These are phyloP conservation scores for Helotiales sp. DNA, from an alignment of 2,329 filamentous ascomycete species.

Conservation along the genomic window DNA sequence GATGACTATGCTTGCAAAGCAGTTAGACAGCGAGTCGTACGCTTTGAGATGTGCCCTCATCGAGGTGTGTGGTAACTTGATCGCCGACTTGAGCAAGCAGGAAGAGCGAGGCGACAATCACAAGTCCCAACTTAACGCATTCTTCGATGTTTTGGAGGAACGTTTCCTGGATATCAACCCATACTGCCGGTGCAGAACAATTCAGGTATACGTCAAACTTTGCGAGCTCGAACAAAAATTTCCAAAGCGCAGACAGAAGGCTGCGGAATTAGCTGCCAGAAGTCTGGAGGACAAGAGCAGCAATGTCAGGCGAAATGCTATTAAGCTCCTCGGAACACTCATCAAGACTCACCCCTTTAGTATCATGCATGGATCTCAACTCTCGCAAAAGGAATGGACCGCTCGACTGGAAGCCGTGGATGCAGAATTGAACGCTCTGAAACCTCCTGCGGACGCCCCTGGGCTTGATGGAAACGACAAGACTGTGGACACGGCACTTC, in stretches of 20 bases:
- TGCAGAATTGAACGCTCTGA: constrained; percentile 74
- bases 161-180: constrained; percentile 96
- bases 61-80: constrained; percentile 95
- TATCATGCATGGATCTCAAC: constrained; percentile 83
- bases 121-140: constrained; percentile 93
- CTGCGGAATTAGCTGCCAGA: constrained; percentile 80
- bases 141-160: constrained; percentile 95
- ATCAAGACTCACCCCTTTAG: constrained; percentile 95
- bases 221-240: constrained; percentile 97
- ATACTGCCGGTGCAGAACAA: constrained; percentile 86
- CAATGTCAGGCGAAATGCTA: constrained; percentile 91
- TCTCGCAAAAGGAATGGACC: constrained; percentile 84
- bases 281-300: constrained; percentile 98
- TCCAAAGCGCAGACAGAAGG: constrained; percentile 84
- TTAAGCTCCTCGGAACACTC: constrained; percentile 84
- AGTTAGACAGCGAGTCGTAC: constrained; percentile 96
- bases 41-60: constrained; percentile 91
- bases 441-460: constrained; percentile 72
- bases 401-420: constrained; percentile 80
- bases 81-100: constrained; percentile 85
- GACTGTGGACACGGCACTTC: constrained; percentile 72
- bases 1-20: constrained; percentile 91
- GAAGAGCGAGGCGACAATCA: constrained; percentile 90
- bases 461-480: constrained; percentile 70
- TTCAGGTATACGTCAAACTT: constrained; percentile 90